A percentile compares a stretch with the other conserved stretches of the same genome.
Conservation (phyloP, 1,284 basidiomycete species). For the Pseudozyma flocculosa region DNA sequence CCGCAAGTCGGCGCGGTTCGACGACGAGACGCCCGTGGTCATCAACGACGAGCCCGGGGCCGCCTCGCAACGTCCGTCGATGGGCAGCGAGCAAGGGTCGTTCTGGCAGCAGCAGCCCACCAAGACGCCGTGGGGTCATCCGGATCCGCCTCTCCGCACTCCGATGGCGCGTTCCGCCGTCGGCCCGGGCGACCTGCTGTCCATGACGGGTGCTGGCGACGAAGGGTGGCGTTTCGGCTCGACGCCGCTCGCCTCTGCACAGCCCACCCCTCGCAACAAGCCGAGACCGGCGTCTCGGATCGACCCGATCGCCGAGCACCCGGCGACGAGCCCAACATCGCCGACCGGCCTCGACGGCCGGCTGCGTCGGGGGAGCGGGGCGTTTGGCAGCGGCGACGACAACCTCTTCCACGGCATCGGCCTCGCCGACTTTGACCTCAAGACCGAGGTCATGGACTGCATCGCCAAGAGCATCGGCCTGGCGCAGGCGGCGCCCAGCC, state of each 20-base stretch:
- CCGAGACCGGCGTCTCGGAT: conserved; percentile 23
- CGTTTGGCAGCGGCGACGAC: conserved; percentile 9
- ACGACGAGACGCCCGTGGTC: too few species aligned
- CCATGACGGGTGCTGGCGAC: conserved; percentile 59
- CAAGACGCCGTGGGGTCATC: conserved; percentile 48
- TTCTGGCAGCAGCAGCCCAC: conserved; percentile 1
- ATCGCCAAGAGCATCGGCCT: conserved; percentile 97
- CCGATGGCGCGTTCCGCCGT: conserved; percentile 48
- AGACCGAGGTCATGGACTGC: conserved; percentile 92
- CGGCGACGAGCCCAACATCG: neutral
- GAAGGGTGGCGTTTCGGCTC: conserved; percentile 18
- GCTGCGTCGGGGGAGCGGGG: conserved; percentile 3
- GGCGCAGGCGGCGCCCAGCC: conserved; percentile 67
- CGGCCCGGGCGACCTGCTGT: conserved; percentile 62
- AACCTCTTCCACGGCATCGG: conserved; percentile 17
- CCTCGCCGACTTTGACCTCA: conserved; percentile 76
- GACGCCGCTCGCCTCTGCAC: conserved; percentile 24
- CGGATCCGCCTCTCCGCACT: conserved; percentile 49
- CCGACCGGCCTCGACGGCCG: conserved; percentile 7
- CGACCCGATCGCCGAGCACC: conserved; percentile 24
- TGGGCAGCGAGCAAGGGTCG: neutral
- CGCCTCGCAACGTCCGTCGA: too few species aligned
- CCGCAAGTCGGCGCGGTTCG: too few species aligned
- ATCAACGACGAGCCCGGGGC: neutral
- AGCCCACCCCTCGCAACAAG: conserved; percentile 28